A percentile compares a stretch with the other conserved stretches of the same genome.
Evolutionary conservation across 2,329 filamentous ascomycete species (phyloP).

Genomic region (Colletotrichum cuscutae): DNA sequence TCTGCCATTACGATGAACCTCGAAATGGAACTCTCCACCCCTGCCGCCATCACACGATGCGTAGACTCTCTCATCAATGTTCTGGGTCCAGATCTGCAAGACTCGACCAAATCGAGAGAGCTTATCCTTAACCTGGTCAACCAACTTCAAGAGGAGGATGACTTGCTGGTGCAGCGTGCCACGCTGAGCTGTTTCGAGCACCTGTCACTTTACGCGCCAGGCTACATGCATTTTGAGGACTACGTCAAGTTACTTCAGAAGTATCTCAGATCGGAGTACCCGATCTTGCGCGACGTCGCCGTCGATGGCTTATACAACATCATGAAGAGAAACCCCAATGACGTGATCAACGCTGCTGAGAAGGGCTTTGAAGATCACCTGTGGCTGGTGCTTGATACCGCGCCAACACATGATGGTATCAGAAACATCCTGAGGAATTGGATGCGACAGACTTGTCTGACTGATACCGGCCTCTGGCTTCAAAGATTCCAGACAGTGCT

Average conservation of each 20-base stretch:
- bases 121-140: constrained; percentile 88
- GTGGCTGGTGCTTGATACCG: constrained; percentile 87
- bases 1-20: constrained; percentile 89
- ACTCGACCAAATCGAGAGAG: constrained; percentile 90
- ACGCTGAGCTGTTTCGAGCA: constrained; percentile 89
- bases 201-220: constrained; percentile 89
- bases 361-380: constrained; percentile 88
- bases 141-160: constrained; percentile 77
- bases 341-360: constrained; percentile 81
- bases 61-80: constrained; percentile 98
- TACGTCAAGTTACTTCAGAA: constrained; percentile 87
- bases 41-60: constrained; percentile 85
- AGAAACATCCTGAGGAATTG: constrained; percentile 90
- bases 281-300: constrained; percentile 80
- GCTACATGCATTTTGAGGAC: constrained; percentile 82
- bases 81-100: constrained; percentile 92
- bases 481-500: constrained; percentile 88
- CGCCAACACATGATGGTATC: constrained; percentile 81
- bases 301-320: constrained; percentile 91
- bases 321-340: constrained; percentile 90
- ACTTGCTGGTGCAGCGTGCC: constrained; percentile 76
- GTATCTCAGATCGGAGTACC: constrained; percentile 76
- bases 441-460: constrained; percentile 88
- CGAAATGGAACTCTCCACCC: constrained; percentile 85
- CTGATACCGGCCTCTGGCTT: constrained; percentile 86